phyloP scores from a whole-genome alignment of 768 basidiomycete species.

The Collybiopsis confluens region DNA sequence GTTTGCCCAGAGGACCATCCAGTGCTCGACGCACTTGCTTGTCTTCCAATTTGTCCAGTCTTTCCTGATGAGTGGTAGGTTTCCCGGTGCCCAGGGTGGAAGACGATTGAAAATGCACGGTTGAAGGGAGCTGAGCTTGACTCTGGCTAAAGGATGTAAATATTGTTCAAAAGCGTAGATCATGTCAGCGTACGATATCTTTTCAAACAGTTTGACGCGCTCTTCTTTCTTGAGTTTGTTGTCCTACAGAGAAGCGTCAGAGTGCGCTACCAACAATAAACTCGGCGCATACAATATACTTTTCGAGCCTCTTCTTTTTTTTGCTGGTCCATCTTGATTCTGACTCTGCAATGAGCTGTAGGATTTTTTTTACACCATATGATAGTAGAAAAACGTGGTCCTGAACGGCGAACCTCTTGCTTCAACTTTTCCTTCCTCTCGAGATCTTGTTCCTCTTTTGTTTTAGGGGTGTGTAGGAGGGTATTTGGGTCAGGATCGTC shows the following conservation, averaged over 20 bases:
- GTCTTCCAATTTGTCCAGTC: slow-evolving; percentile 56
- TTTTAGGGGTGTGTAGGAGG: slow-evolving; percentile 53
- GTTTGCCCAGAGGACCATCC: slow-evolving; percentile 41
- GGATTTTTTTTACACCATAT: background rate
- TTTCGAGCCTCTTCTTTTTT: slow-evolving; percentile 86
- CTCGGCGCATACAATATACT: slow-evolving; percentile 70
- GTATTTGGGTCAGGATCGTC: slow-evolving; percentile 45
- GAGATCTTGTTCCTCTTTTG: slow-evolving; percentile 53
- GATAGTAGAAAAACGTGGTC: background rate
- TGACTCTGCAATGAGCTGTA: slow-evolving; percentile 45
- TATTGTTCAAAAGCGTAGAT: slow-evolving; percentile 7
- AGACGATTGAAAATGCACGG: slow-evolving; percentile 68
- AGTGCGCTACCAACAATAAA: background rate
- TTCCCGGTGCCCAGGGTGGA: slow-evolving; percentile 80
- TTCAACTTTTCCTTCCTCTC: slow-evolving; percentile 57
- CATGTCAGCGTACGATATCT: slow-evolving; percentile 61
- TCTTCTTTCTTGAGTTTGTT: slow-evolving; percentile 94
- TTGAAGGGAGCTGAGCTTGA: slow-evolving; percentile 61
- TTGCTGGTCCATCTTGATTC: slow-evolving; percentile 76
- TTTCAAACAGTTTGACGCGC: slow-evolving; percentile 69
- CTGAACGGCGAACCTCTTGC: slow-evolving; percentile 37
- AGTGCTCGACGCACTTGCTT: slow-evolving; percentile 50
- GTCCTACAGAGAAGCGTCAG: slow-evolving; percentile 43
- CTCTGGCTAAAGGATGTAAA: slow-evolving; percentile 53
- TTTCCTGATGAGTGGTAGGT: slow-evolving; percentile 54